Base-by-base conservation (phyloP, 495 filamentous ascomycete genomes). In the Talaromyces stipitatus region DNA sequence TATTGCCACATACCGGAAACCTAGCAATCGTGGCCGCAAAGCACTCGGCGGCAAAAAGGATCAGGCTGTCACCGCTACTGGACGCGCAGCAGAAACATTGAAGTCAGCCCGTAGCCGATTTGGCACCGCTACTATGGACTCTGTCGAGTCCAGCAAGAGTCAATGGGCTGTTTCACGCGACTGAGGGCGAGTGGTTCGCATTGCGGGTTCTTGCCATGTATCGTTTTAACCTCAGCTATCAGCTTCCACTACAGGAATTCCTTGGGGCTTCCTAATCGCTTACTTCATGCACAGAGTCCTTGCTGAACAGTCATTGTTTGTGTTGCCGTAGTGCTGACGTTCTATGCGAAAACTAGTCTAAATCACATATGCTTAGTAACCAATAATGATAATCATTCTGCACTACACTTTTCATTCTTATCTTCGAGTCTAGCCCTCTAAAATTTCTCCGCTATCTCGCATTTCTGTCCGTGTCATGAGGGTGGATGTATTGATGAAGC, bases 1-100 rank as follows among this genome's bases (percentile, higher is more conserved):
- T 81, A 79, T 95, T 61, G 90, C 90, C 48, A 98, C 94, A 50
- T 98, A 98, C 78, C 90, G 88, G 73, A 96, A 95, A 82, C 56
- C 58, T 22, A 59, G 58, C 28, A 47, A n/a, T n/a, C 60, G 56
- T 8, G 41, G 50, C 20, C 55, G 55, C 43, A 57, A 57, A 41
- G 26, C 43, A 27, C 3, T 32, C 2, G 11, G 20, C n/a, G 8
- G 9, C 10, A 55, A 55, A 26, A 29, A 26, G 10, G 54, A 55
- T 18, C 54, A 46, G 24, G 54, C 26, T 22, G 26, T 55, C 14
- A 45, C 54, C 26, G 54, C 54, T 8, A 45, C 54, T 46, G 54
- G 54, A 16, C 33, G 54, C 9, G 54, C 54, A 9, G 54, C 54
- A n/a, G 54, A 55, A 55, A 55, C 54, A 1, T 24, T 55, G 24